Conservation (phyloP, 148 eudicot species). For the Rhododendron kiyosumense region DNA sequence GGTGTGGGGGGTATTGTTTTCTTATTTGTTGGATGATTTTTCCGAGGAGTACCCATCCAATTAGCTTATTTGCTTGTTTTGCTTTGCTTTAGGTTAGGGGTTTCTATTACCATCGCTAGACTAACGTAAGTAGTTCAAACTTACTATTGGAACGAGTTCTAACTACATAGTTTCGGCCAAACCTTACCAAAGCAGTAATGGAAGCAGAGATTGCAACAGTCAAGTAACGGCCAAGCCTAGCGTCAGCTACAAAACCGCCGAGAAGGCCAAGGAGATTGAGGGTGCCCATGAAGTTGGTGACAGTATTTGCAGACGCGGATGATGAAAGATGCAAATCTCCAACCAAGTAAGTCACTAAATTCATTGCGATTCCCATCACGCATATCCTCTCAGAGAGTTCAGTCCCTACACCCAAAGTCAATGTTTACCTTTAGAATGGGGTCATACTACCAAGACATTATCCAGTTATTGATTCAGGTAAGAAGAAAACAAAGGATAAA, state of each 20-base stretch:
- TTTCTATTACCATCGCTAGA: neutral
- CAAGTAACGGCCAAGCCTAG: constrained; percentile 82
- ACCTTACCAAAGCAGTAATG: constrained; percentile 64
- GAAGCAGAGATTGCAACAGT: constrained; percentile 82
- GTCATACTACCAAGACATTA: neutral
- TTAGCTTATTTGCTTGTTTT: neutral
- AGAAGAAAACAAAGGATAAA: neutral
- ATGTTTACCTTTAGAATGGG: neutral
- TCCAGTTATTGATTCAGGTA: neutral
- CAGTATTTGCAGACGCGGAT: constrained; percentile 85
- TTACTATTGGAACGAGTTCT: neutral
- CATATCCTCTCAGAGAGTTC: constrained; percentile 92
- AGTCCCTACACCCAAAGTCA: constrained; percentile 39
- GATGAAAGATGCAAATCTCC: constrained; percentile 82
- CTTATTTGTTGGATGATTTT: neutral
- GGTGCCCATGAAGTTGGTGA: constrained; percentile 95
- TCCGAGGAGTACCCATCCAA: neutral
- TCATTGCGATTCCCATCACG: constrained; percentile 92
- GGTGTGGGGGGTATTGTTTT: too few relatives aligned
- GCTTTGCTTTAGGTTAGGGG: neutral
- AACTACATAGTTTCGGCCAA: neutral
- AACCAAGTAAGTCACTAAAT: constrained; percentile 81
- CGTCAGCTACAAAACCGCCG: constrained; percentile 92
- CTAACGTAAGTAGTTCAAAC: neutral
- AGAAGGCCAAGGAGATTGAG: constrained; percentile 83